A percentile compares a stretch with the other conserved stretches of the same genome.
phyloP scores from a whole-genome alignment of 2,329 filamentous ascomycete species.

The Tolypocladium amazonense region DNA sequence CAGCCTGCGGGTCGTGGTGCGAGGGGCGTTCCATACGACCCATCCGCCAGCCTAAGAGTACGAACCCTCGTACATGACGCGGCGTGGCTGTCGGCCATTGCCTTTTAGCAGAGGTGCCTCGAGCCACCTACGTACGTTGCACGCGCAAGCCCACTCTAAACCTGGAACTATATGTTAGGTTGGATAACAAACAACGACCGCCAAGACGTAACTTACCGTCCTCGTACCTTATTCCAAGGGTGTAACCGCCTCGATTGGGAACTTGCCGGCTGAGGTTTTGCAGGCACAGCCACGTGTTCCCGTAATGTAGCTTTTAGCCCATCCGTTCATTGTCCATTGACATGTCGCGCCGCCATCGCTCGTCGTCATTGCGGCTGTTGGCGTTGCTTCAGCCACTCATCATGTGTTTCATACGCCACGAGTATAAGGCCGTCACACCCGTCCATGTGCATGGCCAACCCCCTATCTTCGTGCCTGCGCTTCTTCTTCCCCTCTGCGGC shows the following conservation, averaged over 20 bases:
- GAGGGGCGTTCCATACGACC: too few species aligned
- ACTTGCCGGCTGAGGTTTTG: not conserved
- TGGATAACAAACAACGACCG: too few species aligned
- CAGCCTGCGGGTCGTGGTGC: too few species aligned
- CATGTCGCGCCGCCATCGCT: not conserved
- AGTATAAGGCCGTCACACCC: not conserved
- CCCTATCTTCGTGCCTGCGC: not conserved
- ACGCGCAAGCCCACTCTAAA: too few species aligned
- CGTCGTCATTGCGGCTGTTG: not conserved
- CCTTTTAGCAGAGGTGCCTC: too few species aligned
- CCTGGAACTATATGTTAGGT: too few species aligned
- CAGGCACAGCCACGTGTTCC: not conserved
- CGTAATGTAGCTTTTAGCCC: not conserved
- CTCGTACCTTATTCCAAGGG: not conserved
- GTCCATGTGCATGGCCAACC: not conserved
- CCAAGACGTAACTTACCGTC: too few species aligned
- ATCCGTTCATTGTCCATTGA: not conserved
- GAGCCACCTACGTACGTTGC: too few species aligned
- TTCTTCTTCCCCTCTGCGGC: not conserved
- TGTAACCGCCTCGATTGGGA: not conserved
- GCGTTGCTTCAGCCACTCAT: not conserved
- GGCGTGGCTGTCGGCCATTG: too few species aligned
- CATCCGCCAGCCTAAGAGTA: too few species aligned
- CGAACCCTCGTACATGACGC: too few species aligned
- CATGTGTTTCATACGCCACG: not conserved